These are phyloP conservation scores for Penicillium digitatum DNA, from an alignment of 2,329 filamentous ascomycete genomes.

Conservation along the genomic window DNA sequence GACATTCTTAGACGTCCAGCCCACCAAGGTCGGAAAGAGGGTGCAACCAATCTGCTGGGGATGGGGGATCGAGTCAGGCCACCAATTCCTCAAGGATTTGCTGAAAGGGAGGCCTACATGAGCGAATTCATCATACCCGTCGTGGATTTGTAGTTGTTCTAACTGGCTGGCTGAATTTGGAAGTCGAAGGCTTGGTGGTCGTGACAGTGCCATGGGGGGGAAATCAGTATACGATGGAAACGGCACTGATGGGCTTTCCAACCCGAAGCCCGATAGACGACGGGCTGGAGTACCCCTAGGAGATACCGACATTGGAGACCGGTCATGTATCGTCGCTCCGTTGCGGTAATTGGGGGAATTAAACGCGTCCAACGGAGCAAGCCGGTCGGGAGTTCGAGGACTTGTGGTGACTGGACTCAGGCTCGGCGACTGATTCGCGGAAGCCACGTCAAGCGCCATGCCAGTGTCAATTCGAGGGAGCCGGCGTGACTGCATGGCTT, in stretches of 20 bases:
- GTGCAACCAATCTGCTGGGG: conserved; percentile 68
- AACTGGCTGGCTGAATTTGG: conserved; percentile 41
- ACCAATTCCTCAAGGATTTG: conserved; percentile 60
- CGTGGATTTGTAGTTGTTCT: conserved; percentile 28
- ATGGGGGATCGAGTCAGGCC: conserved; percentile 71
- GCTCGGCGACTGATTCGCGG: conserved; percentile 28
- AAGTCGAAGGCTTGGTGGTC: conserved; percentile 55
- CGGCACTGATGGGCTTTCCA: conserved; percentile 51
- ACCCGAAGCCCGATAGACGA: conserved; percentile 7
- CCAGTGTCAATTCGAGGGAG: conserved; percentile 23
- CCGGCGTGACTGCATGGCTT: conserved; percentile 14
- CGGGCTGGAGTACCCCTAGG: conserved; percentile 24
- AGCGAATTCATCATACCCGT: conserved; percentile 31
- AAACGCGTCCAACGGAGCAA: conserved; percentile 44
- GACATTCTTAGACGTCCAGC: conserved; percentile 76
- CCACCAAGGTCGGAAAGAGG: conserved; percentile 80
- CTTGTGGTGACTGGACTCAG: conserved; percentile 30
- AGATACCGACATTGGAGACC: conserved; percentile 30
- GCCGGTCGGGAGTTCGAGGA: conserved; percentile 37
- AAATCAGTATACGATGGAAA: conserved; percentile 68
- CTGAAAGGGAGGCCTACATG: conserved; percentile 39
- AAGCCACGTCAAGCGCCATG: conserved; percentile 29
- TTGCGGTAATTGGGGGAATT: conserved; percentile 37
- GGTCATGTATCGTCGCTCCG: conserved; percentile 16
- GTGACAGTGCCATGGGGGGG: conserved; percentile 44